Percentiles rank a stretch among this genome's conserved stretches.
Evolutionary conservation across 805 yeast genomes (phyloP).

Genomic region (Saturnispora besseyi): DNA sequence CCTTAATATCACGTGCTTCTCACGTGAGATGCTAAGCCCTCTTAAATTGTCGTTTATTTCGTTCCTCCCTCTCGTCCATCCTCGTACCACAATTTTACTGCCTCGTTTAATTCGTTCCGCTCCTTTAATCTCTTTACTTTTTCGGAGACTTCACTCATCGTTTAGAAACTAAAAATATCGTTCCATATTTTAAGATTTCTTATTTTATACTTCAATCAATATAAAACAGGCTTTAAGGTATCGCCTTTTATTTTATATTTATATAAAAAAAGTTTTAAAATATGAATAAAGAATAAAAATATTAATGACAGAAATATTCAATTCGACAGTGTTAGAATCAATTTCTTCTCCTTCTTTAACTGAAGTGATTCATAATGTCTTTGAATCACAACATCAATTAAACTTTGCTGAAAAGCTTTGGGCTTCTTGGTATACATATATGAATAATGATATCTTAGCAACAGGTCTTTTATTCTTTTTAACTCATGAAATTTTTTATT

Average conservation of each 20-base stretch:
- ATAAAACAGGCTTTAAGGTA: background rate
- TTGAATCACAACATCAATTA: conserved; percentile 33
- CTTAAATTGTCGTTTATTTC: background rate
- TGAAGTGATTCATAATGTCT: conserved; percentile 30
- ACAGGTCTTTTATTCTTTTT: conserved; percentile 48
- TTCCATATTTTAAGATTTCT: background rate
- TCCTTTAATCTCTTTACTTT: background rate
- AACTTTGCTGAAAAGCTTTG: conserved; percentile 38
- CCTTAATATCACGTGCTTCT: background rate
- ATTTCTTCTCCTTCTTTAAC: conserved; percentile 24
- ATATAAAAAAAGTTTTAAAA: background rate
- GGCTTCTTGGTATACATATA: conserved; percentile 49
- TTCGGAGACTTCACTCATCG: too few relatives aligned
- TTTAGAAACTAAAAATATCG: background rate
- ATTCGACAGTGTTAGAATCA: conserved; percentile 22
- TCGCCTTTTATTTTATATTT: background rate
- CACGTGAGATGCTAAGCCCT: background rate
- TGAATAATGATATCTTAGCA: conserved; percentile 46
- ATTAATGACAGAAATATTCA: conserved; percentile 27
- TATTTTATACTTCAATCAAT: background rate
- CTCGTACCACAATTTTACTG: background rate
- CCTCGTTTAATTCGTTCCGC: background rate
- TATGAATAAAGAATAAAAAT: background rate
- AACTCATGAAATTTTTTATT: conserved; percentile 49
- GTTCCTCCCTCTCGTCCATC: background rate